These are phyloP conservation scores for Gossypium australe DNA, from an alignment of 345 rosid species.

Conservation along the genomic window DNA sequence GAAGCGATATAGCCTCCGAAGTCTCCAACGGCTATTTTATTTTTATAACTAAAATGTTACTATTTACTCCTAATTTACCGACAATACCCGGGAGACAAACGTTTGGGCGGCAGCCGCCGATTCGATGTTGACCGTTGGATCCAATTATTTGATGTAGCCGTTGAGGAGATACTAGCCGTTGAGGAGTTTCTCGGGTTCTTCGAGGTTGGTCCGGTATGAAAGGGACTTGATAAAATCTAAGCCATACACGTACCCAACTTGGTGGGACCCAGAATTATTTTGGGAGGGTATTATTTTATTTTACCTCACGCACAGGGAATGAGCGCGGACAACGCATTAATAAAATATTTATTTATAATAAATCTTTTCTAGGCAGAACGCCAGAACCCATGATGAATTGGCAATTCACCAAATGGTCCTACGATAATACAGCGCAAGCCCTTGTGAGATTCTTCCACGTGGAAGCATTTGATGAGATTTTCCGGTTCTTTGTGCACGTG, in stretches of 20 bases:
- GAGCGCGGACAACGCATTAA: conserved; percentile 11
- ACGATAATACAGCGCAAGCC: not conserved
- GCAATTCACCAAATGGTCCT: conserved; percentile 4
- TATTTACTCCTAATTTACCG: conserved; percentile 32
- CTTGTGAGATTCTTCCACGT: conserved; percentile 22
- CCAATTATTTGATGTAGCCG: conserved; percentile 31
- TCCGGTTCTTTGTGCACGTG: not conserved
- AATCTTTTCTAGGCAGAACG: not conserved
- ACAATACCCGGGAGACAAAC: conserved; percentile 35
- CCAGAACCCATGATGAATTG: not conserved
- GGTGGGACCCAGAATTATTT: conserved; percentile 14
- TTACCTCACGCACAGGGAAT: conserved; percentile 43
- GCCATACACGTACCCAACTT: conserved; percentile 37
- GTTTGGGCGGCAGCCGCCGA: conserved; percentile 80
- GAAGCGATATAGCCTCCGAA: conserved; percentile 14
- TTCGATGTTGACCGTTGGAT: conserved; percentile 42
- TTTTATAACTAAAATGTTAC: not conserved
- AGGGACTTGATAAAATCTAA: conserved; percentile 27
- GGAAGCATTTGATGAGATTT: conserved; percentile 3
- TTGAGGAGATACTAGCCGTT: conserved; percentile 42
- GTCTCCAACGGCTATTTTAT: conserved; percentile 43
- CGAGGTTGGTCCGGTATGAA: conserved; percentile 11
- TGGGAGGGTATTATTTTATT: not conserved
- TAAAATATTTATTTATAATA: not conserved
- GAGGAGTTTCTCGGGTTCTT: conserved; percentile 28